phyloP scores from a whole-genome alignment of 2,329 filamentous ascomycete species.

The Hymenoscyphus repandus region DNA sequence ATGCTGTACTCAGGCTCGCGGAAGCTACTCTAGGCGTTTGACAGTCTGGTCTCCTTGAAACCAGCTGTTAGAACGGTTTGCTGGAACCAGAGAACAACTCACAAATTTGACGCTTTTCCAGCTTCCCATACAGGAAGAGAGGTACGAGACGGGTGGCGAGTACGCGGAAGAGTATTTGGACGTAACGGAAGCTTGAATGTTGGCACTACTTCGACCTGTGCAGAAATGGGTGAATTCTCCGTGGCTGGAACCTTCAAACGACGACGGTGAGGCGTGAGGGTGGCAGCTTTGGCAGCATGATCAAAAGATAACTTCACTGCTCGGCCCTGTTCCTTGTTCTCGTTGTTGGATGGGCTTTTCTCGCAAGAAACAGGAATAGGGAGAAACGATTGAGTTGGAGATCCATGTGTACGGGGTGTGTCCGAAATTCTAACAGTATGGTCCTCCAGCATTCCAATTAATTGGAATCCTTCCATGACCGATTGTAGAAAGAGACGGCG shows the following conservation, averaged over 20 bases:
- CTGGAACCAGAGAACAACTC: too few species aligned
- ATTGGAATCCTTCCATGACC: neutral
- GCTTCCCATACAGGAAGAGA: too few species aligned
- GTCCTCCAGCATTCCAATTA: neutral
- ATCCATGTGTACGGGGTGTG: neutral
- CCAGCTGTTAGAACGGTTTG: too few species aligned
- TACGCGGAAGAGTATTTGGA: constrained; percentile 1
- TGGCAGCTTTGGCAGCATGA: neutral
- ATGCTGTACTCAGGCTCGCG: neutral
- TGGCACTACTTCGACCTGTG: too few species aligned
- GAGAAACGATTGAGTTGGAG: neutral
- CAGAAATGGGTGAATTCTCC: neutral
- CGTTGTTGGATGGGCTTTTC: neutral
- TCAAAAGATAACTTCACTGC: neutral
- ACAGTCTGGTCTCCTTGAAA: too few species aligned
- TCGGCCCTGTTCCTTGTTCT: neutral
- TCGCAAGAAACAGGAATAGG: neutral
- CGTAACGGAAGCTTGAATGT: neutral
- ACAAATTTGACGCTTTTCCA: too few species aligned
- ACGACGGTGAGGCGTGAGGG: neutral
- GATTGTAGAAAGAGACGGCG: neutral
- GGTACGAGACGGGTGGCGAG: neutral
- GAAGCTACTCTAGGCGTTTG: too few species aligned
- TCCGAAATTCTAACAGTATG: neutral
- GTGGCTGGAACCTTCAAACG: neutral